Base-by-base conservation (phyloP, 2,329 filamentous ascomycete genomes). In the Fusarium sp. region DNA sequence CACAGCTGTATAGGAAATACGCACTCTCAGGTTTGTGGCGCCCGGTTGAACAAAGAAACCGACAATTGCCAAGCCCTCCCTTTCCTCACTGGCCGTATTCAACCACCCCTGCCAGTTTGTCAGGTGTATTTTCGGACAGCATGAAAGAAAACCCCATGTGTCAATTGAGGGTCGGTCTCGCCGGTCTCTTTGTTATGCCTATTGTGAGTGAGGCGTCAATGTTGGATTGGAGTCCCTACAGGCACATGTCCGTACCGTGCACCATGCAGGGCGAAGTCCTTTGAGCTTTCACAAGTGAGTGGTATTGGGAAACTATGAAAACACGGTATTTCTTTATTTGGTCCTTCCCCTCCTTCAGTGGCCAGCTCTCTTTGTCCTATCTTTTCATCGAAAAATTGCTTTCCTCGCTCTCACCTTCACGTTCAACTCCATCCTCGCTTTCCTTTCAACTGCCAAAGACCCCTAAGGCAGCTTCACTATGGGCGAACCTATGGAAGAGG, bases 181-280 rank as follows among this genome's bases (percentile, higher is more conserved):
- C 67, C 65, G 40, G 27, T 45, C 30, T 75, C 77, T 77, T 79
- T 79, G 76, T 79, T 74, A 17, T 32, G 60, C n/a, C 63, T 66
- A 60, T 67, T 70, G 63, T 68, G 61, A 67, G 38, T 40, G 45
- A 43, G 54, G 47, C 40, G 67, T 59, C 64, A 43, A 67, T 63
- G 69, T 61, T 63, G 32, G 57, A 20, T 15, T 20, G 59, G 62
- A 50, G 40, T 22, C 20, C 30, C 20, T 38, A 70, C 35, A 54
- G 57, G 43, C 30, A 62, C 33, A 30, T 20, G 27, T 56, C 38
- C 63, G 74, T 68, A 9, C 68, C 40, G 62, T 70, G 65, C 58
- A 33, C 45, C 45, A 27, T 69, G 40, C 45, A 63, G 32, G 69
- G 57, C 14, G 27, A 38, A 17, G 6, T 25, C 14, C 33, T 69